phyloP scores from a whole-genome alignment of 306 rosid genomes.

The Benincasa hispida region DNA sequence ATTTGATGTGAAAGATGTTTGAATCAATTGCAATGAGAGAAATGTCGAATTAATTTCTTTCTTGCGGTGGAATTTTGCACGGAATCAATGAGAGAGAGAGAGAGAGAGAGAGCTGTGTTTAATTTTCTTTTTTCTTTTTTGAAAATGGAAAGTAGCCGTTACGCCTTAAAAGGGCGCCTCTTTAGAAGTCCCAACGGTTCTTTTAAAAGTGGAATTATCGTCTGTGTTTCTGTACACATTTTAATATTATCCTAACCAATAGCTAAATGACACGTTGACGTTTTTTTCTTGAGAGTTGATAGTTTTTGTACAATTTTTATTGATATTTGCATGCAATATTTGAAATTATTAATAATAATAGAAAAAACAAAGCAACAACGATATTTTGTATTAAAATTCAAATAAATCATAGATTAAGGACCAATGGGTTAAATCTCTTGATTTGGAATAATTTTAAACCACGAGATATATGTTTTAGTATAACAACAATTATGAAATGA shows the following conservation, averaged over 20 bases:
- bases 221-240: neutral
- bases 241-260: neutral
- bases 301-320: neutral
- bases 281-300: neutral
- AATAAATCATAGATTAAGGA: too few species aligned
- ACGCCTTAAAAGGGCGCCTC: conserved; percentile 10
- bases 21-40: neutral
- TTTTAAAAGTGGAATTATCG: neutral
- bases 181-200: conserved; percentile 28
- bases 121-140: neutral
- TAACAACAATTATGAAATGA: too few species aligned
- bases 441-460: too few species aligned
- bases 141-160: conserved; percentile 11
- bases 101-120: neutral
- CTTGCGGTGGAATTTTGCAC: neutral
- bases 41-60: neutral
- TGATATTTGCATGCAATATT: neutral
- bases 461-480: too few species aligned
- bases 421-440: too few species aligned
- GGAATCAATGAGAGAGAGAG: neutral
- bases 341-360: neutral
- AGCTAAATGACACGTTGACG: neutral
- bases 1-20: neutral
- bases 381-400: too few species aligned
- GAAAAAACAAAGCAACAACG: too few species aligned